Evolutionary conservation across 176 grass and related monocot genomes (phyloP).

Genomic region (Triticum aestivum): IWGSC_CS_RefSeq_v2.1 NC_057803.1:687020586-687021085

Average conservation of each 20-base stretch:
- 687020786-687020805: conserved; percentile 66
- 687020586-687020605: conserved; percentile 79
- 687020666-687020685: too few species aligned
- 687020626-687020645: conserved; percentile 41
- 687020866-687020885: conserved; percentile 11
- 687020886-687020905: not conserved
- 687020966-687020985: not conserved
- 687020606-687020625: conserved; percentile 78
- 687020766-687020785: conserved; percentile 71
- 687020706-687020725: not conserved
- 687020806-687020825: conserved; percentile 85
- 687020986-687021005: not conserved
- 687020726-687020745: not conserved
- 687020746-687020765: too few species aligned
- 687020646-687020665: too few species aligned
- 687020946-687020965: not conserved
- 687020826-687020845: conserved; percentile 89
- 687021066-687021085: conserved; percentile 98
- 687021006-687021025: not conserved
- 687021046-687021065: conserved; percentile 93
- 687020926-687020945: not conserved
- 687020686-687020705: too few species aligned
- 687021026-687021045: conserved; percentile 55
- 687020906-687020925: not conserved
- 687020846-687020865: conserved; percentile 26